These are phyloP conservation scores for Rhizopogon rudus DNA, from an alignment of 768 basidiomycete species.

Conservation along the genomic window DNA sequence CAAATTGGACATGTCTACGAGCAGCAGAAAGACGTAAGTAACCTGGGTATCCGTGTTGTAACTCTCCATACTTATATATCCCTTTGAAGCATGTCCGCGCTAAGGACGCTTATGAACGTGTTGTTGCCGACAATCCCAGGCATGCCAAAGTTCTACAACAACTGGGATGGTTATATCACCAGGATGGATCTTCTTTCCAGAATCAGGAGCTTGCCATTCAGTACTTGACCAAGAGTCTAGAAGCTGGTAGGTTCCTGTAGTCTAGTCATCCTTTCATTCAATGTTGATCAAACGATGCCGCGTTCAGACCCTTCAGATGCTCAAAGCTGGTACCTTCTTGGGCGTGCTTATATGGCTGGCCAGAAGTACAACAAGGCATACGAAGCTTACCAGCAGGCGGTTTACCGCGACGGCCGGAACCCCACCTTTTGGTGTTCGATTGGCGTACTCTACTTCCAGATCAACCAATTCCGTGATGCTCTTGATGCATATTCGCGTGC, in stretches of 20 bases:
- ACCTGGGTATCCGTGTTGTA: neutral
- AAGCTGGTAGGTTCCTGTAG: constrained; percentile 64
- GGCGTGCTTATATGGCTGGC: constrained; percentile 97
- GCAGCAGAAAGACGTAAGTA: constrained; percentile 88
- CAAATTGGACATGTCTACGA: constrained; percentile 99
- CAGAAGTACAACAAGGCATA: constrained; percentile 99
- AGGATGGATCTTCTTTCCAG: constrained; percentile 91
- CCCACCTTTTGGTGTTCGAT: constrained; percentile 99
- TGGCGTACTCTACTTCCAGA: constrained; percentile 98
- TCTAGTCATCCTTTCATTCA: neutral
- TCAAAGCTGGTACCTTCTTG: constrained; percentile 98
- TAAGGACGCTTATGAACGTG: constrained; percentile 94
- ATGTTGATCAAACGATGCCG: constrained; percentile 1
- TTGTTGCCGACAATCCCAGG: constrained; percentile 86
- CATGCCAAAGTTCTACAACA: constrained; percentile 98
- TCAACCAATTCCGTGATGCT: constrained; percentile 98
- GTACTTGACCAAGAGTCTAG: constrained; percentile 91
- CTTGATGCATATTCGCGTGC: constrained; percentile 98
- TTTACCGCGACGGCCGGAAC: constrained; percentile 97
- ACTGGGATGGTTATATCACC: constrained; percentile 96
- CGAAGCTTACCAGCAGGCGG: constrained; percentile 98
- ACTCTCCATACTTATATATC: constrained; percentile 13
- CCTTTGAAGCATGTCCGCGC: constrained; percentile 71
- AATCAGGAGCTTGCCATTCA: constrained; percentile 93
- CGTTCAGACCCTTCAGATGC: constrained; percentile 86